These are phyloP conservation scores for Ochromonas danica DNA, from an alignment of 108 stramenopile genomes.

Conservation along the genomic window DNA sequence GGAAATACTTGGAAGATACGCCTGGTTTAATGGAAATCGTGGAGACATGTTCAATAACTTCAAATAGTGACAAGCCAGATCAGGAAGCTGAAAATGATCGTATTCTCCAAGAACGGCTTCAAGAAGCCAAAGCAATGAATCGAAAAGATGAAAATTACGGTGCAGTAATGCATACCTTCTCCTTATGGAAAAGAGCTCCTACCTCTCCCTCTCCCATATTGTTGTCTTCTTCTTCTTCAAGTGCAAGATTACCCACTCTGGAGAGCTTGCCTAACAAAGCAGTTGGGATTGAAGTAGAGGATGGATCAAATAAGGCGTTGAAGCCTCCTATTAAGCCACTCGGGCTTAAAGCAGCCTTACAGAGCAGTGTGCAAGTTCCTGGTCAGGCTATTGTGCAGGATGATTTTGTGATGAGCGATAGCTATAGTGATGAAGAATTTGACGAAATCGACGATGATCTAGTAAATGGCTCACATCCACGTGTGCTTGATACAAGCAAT, in stretches of 20 bases:
- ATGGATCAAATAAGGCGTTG: background rate
- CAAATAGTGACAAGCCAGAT: background rate
- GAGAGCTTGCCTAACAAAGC: background rate
- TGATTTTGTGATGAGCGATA: no score
- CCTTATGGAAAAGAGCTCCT: constrained; percentile 22
- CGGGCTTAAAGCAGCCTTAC: background rate
- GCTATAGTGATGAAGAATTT: no score
- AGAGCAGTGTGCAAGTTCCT: no score
- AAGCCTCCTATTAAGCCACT: background rate
- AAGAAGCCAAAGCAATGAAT: constrained; percentile 32
- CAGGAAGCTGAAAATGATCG: background rate
- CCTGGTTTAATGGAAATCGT: no score
- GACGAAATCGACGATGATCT: no score
- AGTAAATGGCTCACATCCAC: no score
- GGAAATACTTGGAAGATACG: no score
- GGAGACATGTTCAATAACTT: no score
- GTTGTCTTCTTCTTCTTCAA: background rate
- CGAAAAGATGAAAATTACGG: constrained; percentile 24
- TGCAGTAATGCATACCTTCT: constrained; percentile 8
- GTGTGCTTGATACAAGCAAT: no score
- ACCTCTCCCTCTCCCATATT: background rate
- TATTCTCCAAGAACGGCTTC: constrained; percentile 23
- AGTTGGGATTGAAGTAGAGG: background rate
- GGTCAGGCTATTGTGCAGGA: no score
- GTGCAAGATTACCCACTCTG: background rate